Evolutionary conservation across 139 green algal genomes (phyloP), one percentile per base, ranked within the genome.

Genomic region (Chlamydomonas asymmetrica): DNA sequence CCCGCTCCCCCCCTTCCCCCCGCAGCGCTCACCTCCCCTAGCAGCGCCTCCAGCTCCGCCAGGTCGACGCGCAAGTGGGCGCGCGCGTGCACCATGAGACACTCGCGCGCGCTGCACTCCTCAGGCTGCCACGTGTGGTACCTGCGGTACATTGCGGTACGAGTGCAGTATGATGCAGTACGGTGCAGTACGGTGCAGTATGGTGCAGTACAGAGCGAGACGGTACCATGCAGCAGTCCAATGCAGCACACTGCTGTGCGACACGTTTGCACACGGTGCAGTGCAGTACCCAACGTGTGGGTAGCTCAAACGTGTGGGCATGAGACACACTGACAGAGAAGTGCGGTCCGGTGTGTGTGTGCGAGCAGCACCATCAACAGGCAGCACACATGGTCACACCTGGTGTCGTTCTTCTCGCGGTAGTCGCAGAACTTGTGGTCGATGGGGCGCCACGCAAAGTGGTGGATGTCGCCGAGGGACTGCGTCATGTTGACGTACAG

Each of bases 401-500:
- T 29, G 1, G 50, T 64, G 60, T 76, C 45, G 48, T 72, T 67
- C 23, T 69, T 40, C 52, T 75, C 63, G 67, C 73, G 73, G 59
- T 82, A 85, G 23, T 73, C 74, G 31, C 72, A 49, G 7, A 76
- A 74, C 59, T 32, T 73, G 70, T 66, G 34, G 63, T 90, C 85
- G 2, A 43, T 64, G 6, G 90, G 81, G 18, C 86, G 77, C 92
- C 92, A 96, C 6, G 89, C 92, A 84, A 92, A 91, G 73, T 97
- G 92, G 80, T 94, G 89, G 16, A 96, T 49, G 76, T 88, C 73
- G 5, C 89, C 89, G 3, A 87, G 67, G 38, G 56, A 82, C 65
- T 80, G 77, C 13, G 91, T 96, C 20, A 94, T 81, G 81, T 95
- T 95, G 66, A 73, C 41, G 73, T 95, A 96, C 31, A 95, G 66